Evolutionary conservation across 2,329 filamentous ascomycete species (phyloP), one percentile per base, ranked within the genome.

Genomic region (Trichoderma oligosporum): DNA sequence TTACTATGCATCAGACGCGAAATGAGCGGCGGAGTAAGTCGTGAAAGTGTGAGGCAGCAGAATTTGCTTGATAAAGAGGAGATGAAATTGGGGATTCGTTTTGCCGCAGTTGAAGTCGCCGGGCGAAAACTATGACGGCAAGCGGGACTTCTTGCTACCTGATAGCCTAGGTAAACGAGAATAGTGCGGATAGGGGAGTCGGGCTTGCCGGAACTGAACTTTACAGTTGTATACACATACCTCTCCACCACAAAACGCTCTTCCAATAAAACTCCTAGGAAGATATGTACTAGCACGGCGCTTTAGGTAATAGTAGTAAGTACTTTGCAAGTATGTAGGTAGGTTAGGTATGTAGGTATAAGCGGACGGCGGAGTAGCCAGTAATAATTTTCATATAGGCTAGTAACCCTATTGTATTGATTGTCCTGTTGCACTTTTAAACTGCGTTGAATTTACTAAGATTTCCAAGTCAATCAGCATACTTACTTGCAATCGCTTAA

Each of bases 21-120:
- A 76, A 78, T 65, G 76, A 78, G 71, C 66, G 75, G 75, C 74
- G 73, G 76, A 78, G 74, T 76, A 76, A 76, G 76, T 78, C 75
- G 55, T 36, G 54, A 55, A 8, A 44, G 7, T 36, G 42, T 4
- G 53, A 41, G n/a, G 35, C 25, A 18, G 53, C 42, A 31, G 53
- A 48, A 25, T 51, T 53, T 56, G 53, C 24, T 48, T 33, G 45
- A 44, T 29, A 24, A 38, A 41, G 33, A 41, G 35, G 33, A 41
- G 7, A 24, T 14, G 24, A 25, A 27, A 39, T 38, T 22, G 20
- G n/a, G 47, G 22, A 20, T 39, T 12, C 48, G 36, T 22, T 20
- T 24, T 41, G 33, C 22, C 33, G 35, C 48, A 52, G 33, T 27
- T 52, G 24, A 39, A 29, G 48, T 36, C 24, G 36, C 20, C 1